Percentiles rank a stretch among this genome's conserved stretches.
phyloP scores from a whole-genome alignment of 768 basidiomycete genomes.

The Flagelloscypha sp. region DNA sequence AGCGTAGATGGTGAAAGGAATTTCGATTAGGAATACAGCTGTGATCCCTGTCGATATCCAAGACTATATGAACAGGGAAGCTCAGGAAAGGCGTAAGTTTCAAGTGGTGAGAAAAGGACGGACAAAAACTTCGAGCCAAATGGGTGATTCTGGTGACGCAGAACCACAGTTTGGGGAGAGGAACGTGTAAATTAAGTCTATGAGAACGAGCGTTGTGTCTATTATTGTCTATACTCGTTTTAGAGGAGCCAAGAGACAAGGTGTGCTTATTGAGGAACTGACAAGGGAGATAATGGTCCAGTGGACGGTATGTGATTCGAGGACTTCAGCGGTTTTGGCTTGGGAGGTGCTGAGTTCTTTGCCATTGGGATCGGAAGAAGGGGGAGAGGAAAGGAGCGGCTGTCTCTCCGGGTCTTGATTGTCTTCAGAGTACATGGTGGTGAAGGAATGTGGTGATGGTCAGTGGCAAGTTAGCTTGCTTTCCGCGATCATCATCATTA shows the following conservation, averaged over 20 bases:
- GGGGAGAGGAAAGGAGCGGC: too few species aligned
- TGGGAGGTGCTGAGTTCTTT: too few species aligned
- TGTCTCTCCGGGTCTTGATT: too few species aligned
- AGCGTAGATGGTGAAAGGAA: constrained; percentile 60
- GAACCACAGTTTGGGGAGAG: constrained; percentile 45
- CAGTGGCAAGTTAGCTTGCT: too few species aligned
- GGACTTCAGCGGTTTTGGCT: constrained; percentile 31
- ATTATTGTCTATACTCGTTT: constrained; percentile 38
- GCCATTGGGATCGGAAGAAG: too few species aligned
- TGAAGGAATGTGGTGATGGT: too few species aligned
- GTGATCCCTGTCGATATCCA: constrained; percentile 36
- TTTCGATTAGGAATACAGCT: constrained; percentile 68
- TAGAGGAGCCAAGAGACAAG: background rate
- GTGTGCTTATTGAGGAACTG: constrained; percentile 25
- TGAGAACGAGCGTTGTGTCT: constrained; percentile 64
- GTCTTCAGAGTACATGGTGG: too few species aligned
- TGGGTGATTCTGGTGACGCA: constrained; percentile 32
- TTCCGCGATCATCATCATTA: too few species aligned
- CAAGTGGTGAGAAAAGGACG: constrained; percentile 42
- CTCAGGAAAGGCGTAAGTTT: background rate
- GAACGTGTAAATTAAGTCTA: constrained; percentile 62
- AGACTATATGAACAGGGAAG: background rate
- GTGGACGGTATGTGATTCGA: constrained; percentile 50
- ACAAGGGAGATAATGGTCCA: constrained; percentile 51
- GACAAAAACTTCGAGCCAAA: constrained; percentile 57